Evolutionary conservation across 2,329 filamentous ascomycete genomes (phyloP).

Genomic region (Trichoderma afroharzianum): DNA sequence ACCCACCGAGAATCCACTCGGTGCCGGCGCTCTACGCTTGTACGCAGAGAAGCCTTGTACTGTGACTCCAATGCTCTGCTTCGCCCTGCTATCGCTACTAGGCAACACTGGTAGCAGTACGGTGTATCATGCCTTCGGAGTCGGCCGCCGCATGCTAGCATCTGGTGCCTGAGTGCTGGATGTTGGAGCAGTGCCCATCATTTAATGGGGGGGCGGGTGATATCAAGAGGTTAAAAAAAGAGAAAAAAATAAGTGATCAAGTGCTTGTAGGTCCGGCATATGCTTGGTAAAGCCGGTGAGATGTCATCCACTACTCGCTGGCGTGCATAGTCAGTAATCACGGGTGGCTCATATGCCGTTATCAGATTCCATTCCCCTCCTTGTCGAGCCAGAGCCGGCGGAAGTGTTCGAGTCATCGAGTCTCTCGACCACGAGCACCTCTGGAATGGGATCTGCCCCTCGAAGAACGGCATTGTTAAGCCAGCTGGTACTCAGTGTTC

Average conservation of each 20-base stretch:
- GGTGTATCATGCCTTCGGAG: background rate
- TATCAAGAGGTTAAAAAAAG: background rate
- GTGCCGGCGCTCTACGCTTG: conserved; percentile 8
- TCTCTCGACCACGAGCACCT: background rate
- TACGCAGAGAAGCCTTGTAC: conserved; percentile 12
- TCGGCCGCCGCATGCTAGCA: conserved; percentile 1
- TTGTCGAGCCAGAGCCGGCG: background rate
- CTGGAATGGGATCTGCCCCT: background rate
- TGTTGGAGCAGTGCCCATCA: background rate
- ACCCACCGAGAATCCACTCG: conserved; percentile 20
- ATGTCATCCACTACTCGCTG: background rate
- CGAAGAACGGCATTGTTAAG: background rate
- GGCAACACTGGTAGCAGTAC: background rate
- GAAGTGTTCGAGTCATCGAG: background rate
- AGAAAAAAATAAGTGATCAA: background rate
- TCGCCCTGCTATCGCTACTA: background rate
- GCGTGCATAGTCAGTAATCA: background rate
- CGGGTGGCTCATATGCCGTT: background rate
- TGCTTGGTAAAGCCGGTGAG: background rate
- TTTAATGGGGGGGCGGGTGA: background rate
- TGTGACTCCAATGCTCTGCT: background rate
- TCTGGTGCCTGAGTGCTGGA: background rate
- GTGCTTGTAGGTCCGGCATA: background rate
- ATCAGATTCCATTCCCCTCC: background rate
- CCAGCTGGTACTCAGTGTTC: background rate